Evolutionary conservation across 495 filamentous ascomycete species (phyloP).

Genomic region (Neurospora sp.): DNA sequence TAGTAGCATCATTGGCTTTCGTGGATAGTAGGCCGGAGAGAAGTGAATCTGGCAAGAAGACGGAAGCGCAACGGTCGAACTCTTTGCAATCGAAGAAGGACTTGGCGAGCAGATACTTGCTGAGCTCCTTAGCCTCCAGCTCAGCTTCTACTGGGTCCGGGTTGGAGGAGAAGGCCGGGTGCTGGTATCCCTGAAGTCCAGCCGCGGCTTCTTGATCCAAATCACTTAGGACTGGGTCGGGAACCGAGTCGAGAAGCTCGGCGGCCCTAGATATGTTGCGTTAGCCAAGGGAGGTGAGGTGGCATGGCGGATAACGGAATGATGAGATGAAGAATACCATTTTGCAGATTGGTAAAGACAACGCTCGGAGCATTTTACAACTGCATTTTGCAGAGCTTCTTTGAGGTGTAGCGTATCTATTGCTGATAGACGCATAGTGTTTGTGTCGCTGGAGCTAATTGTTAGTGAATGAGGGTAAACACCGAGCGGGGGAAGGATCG

Average conservation of each 20-base stretch:
- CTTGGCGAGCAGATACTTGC: slow-evolving; percentile 83
- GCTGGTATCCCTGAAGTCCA: slow-evolving; percentile 17
- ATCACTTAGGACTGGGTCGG: slow-evolving; percentile 30
- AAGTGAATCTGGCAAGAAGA: slow-evolving; percentile 71
- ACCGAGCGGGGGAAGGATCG: neutral
- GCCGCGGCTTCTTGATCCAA: slow-evolving; percentile 29
- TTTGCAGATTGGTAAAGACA: slow-evolving; percentile 95
- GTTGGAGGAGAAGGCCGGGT: slow-evolving; percentile 40
- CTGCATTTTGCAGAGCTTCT: slow-evolving; percentile 66
- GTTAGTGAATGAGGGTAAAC: neutral
- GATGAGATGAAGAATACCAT: slow-evolving; percentile 51
- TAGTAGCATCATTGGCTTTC: slow-evolving; percentile 36
- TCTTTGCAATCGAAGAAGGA: slow-evolving; percentile 94
- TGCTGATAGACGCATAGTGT: slow-evolving; percentile 29
- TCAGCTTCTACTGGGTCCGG: slow-evolving; percentile 56
- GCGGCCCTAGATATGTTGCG: slow-evolving; percentile 58
- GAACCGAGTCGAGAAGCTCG: slow-evolving; percentile 80
- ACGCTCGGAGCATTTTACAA: slow-evolving; percentile 83
- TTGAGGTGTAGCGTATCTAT: slow-evolving; percentile 40
- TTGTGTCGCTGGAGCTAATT: neutral
- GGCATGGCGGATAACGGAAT: neutral
- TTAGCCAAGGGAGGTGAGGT: neutral
- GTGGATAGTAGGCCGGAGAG: slow-evolving; percentile 49
- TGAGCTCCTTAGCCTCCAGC: slow-evolving; percentile 71
- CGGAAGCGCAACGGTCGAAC: slow-evolving; percentile 85